Evolutionary conservation across 768 basidiomycete genomes (phyloP).

Genomic region (Boletus rex-veris): DNA sequence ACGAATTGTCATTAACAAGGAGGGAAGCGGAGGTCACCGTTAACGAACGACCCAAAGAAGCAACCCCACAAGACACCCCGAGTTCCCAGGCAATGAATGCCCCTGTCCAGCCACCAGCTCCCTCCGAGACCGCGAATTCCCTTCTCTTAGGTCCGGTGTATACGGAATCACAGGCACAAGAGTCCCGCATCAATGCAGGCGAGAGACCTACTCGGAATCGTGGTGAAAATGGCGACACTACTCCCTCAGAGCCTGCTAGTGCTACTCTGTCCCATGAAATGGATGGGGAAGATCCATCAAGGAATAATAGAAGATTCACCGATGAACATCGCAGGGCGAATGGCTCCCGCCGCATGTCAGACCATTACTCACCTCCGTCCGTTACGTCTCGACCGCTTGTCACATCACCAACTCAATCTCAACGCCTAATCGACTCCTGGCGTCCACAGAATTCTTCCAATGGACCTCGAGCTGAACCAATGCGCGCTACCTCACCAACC

Average conservation of each 20-base stretch:
- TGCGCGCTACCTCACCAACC: constrained; percentile 14
- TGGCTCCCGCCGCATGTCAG: neutral
- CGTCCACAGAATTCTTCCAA: constrained; percentile 2
- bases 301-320: constrained; percentile 1
- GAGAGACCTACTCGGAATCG: neutral
- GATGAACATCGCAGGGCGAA: constrained; percentile 10
- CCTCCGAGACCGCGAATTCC: constrained; percentile 5
- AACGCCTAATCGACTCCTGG: constrained; percentile 3
- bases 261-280: constrained; percentile 1
- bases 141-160: constrained; percentile 9
- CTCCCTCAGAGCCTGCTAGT: constrained; percentile 9
- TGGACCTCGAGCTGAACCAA: constrained; percentile 17
- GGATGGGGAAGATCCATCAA: constrained; percentile 9
- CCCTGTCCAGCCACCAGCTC: constrained; percentile 2
- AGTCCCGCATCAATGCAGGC: neutral
- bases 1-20: neutral
- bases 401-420: constrained; percentile 4
- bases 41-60: neutral
- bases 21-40: neutral
- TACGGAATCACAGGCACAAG: constrained; percentile 4
- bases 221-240: neutral
- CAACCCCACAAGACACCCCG: neutral
- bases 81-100: constrained; percentile 10
- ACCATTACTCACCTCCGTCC: constrained; percentile 13
- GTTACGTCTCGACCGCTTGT: neutral